Percentiles rank a stretch among this genome's conserved stretches.
Conservation (phyloP, 805 yeast species). For the Starmera caribaea region DNA sequence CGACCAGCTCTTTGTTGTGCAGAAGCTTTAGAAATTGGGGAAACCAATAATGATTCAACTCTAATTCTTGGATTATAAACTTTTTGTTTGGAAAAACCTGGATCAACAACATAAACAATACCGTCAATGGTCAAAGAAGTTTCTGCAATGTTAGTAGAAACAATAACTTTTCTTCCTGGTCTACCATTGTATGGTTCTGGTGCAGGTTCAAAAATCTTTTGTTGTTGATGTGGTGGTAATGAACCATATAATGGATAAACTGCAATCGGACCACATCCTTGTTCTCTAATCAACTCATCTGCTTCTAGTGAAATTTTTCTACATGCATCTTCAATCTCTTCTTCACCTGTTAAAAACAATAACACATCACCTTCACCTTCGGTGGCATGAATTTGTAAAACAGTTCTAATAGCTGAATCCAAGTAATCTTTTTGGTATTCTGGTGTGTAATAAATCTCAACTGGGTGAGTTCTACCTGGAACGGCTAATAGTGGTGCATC, state of each 20-base stretch:
- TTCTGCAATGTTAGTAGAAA: slow-evolving; percentile 94
- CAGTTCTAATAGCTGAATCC: slow-evolving; percentile 93
- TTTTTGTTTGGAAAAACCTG: slow-evolving; percentile 94
- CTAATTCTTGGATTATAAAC: slow-evolving; percentile 94
- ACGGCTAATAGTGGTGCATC: slow-evolving; percentile 92
- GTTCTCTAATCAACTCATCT: slow-evolving; percentile 82
- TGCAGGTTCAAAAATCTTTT: slow-evolving; percentile 86
- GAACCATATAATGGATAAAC: slow-evolving; percentile 96
- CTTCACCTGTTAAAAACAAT: slow-evolving; percentile 89
- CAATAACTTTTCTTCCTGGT: slow-evolving; percentile 92
- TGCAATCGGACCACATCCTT: slow-evolving; percentile 77
- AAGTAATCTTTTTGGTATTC: slow-evolving; percentile 92
- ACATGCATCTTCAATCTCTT: slow-evolving; percentile 95
- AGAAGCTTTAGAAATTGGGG: slow-evolving; percentile 94
- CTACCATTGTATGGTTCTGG: slow-evolving; percentile 65
- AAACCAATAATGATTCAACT: slow-evolving; percentile 87
- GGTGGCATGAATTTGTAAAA: slow-evolving; percentile 92
- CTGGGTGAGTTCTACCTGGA: slow-evolving; percentile 97
- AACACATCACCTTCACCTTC: slow-evolving; percentile 90
- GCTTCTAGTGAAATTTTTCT: slow-evolving; percentile 80
- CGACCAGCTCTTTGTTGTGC: slow-evolving; percentile 99
- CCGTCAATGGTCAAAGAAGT: slow-evolving; percentile 97
- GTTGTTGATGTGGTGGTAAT: slow-evolving; percentile 92
- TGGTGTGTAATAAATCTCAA: slow-evolving; percentile 93
- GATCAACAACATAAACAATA: slow-evolving; percentile 93